A percentile compares a stretch with the other conserved stretches of the same genome.
phyloP scores from a whole-genome alignment of 1,284 basidiomycete genomes.

The Ganoderma sp. region DNA sequence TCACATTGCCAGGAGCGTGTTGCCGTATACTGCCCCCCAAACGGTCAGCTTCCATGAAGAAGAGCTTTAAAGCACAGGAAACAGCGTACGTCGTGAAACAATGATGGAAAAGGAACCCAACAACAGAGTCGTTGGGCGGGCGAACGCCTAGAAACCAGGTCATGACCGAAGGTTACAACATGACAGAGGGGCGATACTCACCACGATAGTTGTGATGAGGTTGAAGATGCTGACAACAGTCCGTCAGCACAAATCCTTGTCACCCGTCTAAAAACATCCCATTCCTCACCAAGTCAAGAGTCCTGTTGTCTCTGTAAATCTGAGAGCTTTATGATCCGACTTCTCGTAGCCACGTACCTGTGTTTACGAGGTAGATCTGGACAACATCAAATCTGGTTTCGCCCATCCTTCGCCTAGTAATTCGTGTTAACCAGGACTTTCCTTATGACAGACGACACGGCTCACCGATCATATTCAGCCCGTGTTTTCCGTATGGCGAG shows the following conservation, averaged over 20 bases:
- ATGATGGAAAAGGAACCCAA: conserved; percentile 2
- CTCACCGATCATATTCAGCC: conserved; percentile 4
- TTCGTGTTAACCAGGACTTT: background rate
- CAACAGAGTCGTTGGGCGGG: background rate
- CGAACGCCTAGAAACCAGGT: background rate
- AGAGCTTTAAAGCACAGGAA: background rate
- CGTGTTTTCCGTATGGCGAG: conserved; percentile 7
- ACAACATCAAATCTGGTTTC: background rate
- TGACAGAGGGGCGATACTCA: background rate
- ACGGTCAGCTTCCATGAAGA: background rate
- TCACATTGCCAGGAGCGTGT: background rate
- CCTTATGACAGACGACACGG: too few species aligned
- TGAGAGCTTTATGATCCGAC: background rate
- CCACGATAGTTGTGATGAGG: background rate
- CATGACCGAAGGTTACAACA: too few species aligned
- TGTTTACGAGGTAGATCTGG: background rate
- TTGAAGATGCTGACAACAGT: background rate
- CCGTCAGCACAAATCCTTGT: background rate
- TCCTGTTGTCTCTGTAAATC: background rate
- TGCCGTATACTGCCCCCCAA: background rate
- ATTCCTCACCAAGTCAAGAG: background rate
- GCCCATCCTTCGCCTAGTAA: background rate
- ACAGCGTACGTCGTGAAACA: background rate
- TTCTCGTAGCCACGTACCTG: background rate
- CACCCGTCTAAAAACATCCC: background rate